Conservation (phyloP, 2,329 filamentous ascomycete genomes). For the Aspergillus nomiae region DNA sequence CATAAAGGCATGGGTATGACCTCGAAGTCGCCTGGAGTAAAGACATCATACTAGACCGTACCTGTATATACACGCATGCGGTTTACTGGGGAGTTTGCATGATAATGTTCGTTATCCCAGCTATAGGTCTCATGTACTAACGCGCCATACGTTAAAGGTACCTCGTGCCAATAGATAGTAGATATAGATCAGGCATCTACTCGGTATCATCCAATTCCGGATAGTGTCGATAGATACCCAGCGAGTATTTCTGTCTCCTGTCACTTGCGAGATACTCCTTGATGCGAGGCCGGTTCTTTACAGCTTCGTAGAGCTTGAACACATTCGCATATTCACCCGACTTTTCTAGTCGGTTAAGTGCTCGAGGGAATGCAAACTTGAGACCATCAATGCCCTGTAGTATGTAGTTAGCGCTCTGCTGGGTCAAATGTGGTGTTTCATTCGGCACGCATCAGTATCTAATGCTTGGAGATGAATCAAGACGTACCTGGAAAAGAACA, state of each 20-base stretch:
- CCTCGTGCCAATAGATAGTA: background rate
- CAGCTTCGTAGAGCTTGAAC: background rate
- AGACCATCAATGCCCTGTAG: background rate
- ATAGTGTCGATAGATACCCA: background rate
- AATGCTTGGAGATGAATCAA: too few relatives aligned
- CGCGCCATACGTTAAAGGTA: background rate
- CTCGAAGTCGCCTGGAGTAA: accelerated
- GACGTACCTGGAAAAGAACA: background rate
- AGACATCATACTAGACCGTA: too few relatives aligned
- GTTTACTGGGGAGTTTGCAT: too few relatives aligned
- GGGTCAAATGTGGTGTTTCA: background rate
- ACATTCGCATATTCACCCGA: background rate
- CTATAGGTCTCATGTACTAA: background rate
- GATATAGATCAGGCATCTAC: background rate
- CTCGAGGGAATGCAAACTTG: background rate
- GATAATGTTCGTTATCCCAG: too few relatives aligned
- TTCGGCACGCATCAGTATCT: too few relatives aligned
- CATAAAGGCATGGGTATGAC: too few relatives aligned
- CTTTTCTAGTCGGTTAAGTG: background rate
- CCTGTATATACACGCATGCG: too few relatives aligned
- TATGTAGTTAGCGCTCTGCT: background rate
- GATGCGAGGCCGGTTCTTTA: background rate
- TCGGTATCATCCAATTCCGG: background rate
- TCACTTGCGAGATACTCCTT: background rate
- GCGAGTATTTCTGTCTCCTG: background rate